Evolutionary conservation across 371 early-diverging fungal genomes (phyloP).

Genomic region (Blakeslea trispora): DNA sequence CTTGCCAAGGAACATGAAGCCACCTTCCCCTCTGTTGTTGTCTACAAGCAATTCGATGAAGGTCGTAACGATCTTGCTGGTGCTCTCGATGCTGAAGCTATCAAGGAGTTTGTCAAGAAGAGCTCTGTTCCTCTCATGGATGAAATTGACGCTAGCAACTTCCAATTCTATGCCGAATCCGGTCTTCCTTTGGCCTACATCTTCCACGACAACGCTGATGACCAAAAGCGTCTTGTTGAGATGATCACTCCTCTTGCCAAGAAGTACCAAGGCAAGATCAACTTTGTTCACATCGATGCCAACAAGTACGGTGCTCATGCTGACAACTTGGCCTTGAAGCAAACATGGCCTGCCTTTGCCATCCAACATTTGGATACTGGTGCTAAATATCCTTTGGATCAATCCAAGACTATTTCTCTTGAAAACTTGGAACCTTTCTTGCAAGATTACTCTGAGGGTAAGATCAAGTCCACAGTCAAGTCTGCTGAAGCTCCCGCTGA

Average conservation of each 20-base stretch:
- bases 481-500: constrained; percentile 81
- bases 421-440: constrained; percentile 66
- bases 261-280: constrained; percentile 82
- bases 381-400: constrained; percentile 83
- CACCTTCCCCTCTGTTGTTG: constrained; percentile 66
- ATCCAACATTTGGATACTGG: constrained; percentile 74
- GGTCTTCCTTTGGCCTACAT: constrained; percentile 88
- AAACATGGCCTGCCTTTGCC: constrained; percentile 90
- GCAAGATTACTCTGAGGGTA: constrained; percentile 67
- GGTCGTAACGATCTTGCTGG: constrained; percentile 68
- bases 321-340: constrained; percentile 79
- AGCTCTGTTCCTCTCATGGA: constrained; percentile 86
- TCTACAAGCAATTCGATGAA: constrained; percentile 93
- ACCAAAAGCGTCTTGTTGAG: constrained; percentile 52
- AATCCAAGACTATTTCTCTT: constrained; percentile 62
- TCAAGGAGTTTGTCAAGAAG: constrained; percentile 69
- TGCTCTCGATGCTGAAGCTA: constrained; percentile 49
- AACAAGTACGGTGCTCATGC: constrained; percentile 84
- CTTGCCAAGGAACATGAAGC: constrained; percentile 50
- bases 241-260: constrained; percentile 77
- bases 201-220: constrained; percentile 73
- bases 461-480: constrained; percentile 78
- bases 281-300: constrained; percentile 88
- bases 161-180: constrained; percentile 75
- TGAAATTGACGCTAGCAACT: constrained; percentile 89